Percentiles rank a stretch among this genome's conserved stretches.
phyloP scores from a whole-genome alignment of 2,329 filamentous ascomycete species.

The Coniochaeta ligniaria region DNA sequence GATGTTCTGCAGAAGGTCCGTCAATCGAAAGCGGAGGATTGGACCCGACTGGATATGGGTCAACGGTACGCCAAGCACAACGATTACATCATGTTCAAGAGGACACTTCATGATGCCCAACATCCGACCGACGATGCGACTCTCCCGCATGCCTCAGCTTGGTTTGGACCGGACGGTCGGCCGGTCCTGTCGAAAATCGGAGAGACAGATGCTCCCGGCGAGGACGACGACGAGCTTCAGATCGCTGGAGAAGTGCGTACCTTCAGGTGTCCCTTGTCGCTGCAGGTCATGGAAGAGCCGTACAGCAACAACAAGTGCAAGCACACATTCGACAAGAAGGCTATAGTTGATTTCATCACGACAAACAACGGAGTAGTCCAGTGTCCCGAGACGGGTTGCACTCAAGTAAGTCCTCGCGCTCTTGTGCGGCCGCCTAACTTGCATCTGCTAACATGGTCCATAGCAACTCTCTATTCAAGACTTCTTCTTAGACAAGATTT shows the following conservation, averaged over 20 bases:
- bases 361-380: conserved; percentile 12
- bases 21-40: conserved; percentile 31
- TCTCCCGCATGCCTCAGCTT: conserved; percentile 44
- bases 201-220: conserved; percentile 15
- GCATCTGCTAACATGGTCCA: not conserved
- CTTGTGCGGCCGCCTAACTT: not conserved
- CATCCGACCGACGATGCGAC: conserved; percentile 40
- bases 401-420: conserved; percentile 34
- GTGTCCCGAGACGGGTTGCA: conserved; percentile 52
- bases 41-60: conserved; percentile 30
- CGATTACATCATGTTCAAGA: conserved; percentile 53
- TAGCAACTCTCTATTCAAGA: conserved; percentile 45
- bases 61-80: conserved; percentile 49
- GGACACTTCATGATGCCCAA: conserved; percentile 47
- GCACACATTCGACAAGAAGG: conserved; percentile 63
- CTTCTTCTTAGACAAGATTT: conserved; percentile 47
- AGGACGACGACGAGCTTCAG: conserved; percentile 57
- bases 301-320: conserved; percentile 61
- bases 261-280: conserved; percentile 63
- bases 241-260: conserved; percentile 57
- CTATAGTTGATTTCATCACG: conserved; percentile 46
- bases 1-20: conserved; percentile 27
- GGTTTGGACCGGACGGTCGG: conserved; percentile 42
- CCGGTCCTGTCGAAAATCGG: conserved; percentile 17
- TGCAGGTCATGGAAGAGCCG: conserved; percentile 57